Conservation (phyloP, 495 filamentous ascomycete species). For the Filosporella fistucella region DNA sequence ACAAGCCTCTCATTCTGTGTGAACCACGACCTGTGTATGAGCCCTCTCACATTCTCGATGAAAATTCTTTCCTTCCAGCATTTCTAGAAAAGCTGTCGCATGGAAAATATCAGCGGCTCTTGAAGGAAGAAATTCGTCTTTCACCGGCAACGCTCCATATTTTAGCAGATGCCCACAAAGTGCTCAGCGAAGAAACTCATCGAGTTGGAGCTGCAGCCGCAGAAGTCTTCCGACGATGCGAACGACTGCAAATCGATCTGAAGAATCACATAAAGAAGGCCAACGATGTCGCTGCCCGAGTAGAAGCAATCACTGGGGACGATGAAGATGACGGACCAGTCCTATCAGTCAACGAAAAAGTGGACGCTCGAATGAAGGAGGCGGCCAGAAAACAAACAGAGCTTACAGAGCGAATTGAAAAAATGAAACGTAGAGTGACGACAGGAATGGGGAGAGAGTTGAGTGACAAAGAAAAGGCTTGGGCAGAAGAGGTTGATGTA, state of each 20-base stretch:
- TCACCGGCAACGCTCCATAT: conserved; percentile 71
- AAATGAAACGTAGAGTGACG: conserved; percentile 54
- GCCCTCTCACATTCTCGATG: conserved; percentile 59
- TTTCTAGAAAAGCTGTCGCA: conserved; percentile 60
- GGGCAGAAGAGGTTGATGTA: conserved; percentile 57
- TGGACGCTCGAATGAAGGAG: conserved; percentile 56
- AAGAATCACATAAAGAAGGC: conserved; percentile 64
- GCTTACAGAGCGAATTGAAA: conserved; percentile 60
- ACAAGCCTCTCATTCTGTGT: conserved; percentile 33
- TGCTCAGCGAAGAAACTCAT: conserved; percentile 69
- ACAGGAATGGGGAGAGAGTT: conserved; percentile 57
- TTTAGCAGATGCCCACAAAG: conserved; percentile 70
- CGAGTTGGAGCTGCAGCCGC: conserved; percentile 68
- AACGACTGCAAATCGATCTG: conserved; percentile 67
- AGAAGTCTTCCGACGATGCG: conserved; percentile 76
- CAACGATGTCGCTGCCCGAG: conserved; percentile 58
- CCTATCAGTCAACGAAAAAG: conserved; percentile 42
- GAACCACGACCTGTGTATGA: conserved; percentile 66
- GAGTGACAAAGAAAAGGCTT: conserved; percentile 69
- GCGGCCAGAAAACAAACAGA: conserved; percentile 55
- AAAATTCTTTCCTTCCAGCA: conserved; percentile 48
- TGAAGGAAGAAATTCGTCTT: conserved; percentile 69
- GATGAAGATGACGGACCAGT: conserved; percentile 39
- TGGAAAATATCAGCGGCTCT: conserved; percentile 50
- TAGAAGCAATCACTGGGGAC: conserved; percentile 62